Evolutionary conservation across 2,329 filamentous ascomycete genomes (phyloP).

Genomic region (Falciphora oryzae): DNA sequence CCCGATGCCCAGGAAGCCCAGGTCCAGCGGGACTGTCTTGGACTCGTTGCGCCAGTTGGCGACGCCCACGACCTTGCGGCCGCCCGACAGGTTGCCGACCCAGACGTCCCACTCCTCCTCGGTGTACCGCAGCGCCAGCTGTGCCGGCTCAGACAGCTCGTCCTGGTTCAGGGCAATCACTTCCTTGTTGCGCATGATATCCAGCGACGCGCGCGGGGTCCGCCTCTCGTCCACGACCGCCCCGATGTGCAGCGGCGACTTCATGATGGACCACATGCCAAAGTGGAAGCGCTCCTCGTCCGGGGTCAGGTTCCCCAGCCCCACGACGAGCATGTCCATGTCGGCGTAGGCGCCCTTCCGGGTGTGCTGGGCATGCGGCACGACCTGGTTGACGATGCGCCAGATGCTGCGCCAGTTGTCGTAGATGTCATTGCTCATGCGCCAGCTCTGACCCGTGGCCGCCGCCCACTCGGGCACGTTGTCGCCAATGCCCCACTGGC

Average conservation of each 20-base stretch:
- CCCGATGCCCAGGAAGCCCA: conserved; percentile 34
- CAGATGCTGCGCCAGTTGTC: conserved; percentile 45
- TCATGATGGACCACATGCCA: conserved; percentile 45
- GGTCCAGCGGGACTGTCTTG: conserved; percentile 34
- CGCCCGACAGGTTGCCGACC: conserved; percentile 40
- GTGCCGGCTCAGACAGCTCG: conserved; percentile 42
- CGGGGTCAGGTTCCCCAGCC: conserved; percentile 36
- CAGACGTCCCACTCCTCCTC: conserved; percentile 46
- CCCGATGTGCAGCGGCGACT: conserved; percentile 44
- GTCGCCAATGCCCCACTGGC: conserved; percentile 46
- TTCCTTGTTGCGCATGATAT: conserved; percentile 43
- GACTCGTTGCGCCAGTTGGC: conserved; percentile 44
- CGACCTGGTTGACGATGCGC: conserved; percentile 46
- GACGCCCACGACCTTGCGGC: conserved; percentile 36
- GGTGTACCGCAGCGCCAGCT: conserved; percentile 41
- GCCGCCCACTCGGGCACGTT: conserved; percentile 34
- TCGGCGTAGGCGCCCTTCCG: conserved; percentile 42
- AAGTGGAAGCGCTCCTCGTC: conserved; percentile 48
- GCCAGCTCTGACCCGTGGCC: conserved; percentile 39
- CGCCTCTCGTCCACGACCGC: conserved; percentile 32
- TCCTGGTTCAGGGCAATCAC: conserved; percentile 56
- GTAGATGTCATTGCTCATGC: conserved; percentile 49
- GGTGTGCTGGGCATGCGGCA: conserved; percentile 39
- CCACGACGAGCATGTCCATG: conserved; percentile 47
- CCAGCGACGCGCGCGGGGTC: conserved; percentile 33